These are phyloP conservation scores for Metrosideros polymorpha DNA, from an alignment of 441 rosid genomes.

Conservation along the genomic window DNA sequence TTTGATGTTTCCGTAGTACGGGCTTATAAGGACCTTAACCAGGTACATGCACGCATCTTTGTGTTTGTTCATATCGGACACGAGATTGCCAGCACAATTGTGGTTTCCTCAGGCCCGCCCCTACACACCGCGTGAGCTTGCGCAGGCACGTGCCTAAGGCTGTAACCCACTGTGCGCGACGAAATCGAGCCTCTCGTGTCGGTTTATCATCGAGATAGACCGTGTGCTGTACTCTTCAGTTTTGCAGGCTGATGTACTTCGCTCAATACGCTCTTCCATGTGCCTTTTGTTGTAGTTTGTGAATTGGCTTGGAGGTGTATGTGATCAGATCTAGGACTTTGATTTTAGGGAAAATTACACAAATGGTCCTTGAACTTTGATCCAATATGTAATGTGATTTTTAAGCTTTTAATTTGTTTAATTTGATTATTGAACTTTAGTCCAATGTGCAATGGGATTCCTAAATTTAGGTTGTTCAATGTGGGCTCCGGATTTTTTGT, in stretches of 20 bases:
- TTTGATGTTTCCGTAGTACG: background rate
- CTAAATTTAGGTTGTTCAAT: too few relatives aligned
- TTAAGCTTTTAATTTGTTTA: too few relatives aligned
- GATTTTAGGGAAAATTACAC: too few relatives aligned
- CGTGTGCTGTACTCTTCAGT: background rate
- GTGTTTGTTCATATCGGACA: background rate
- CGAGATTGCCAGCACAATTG: fast-evolving
- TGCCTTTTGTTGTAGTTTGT: background rate
- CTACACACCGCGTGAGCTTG: background rate
- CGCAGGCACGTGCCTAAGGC: background rate
- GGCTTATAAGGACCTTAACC: background rate
- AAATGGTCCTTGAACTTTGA: too few relatives aligned
- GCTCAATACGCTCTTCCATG: background rate
- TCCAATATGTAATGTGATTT: too few relatives aligned
- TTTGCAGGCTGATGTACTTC: background rate
- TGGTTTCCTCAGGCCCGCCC: background rate
- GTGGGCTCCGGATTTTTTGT: too few relatives aligned
- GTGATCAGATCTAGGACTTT: background rate
- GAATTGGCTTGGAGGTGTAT: background rate
- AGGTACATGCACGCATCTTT: background rate
- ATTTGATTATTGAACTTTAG: too few relatives aligned
- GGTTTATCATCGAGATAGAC: background rate
- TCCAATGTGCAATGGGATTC: too few relatives aligned
- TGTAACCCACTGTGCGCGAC: fast-evolving
- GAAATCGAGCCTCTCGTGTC: background rate